Base-by-base conservation (phyloP, 371 early-diverging fungal genomes). In the Mortierella sp. region DNA sequence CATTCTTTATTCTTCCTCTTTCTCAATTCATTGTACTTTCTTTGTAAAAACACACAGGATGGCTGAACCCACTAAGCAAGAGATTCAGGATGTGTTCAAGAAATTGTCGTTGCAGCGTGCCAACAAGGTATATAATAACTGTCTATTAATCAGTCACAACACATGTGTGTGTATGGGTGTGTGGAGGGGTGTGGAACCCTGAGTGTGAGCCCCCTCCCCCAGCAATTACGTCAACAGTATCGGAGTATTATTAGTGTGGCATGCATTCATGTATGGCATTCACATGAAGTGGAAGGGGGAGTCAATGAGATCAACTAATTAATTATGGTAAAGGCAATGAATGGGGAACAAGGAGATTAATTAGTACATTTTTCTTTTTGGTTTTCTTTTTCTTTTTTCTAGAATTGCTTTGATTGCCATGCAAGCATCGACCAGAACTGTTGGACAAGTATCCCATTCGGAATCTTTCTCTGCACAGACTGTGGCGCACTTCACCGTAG, bases 331-430 rank as follows among this genome's bases (percentile, higher is more conserved):
- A 28, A 28, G 28, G 28, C 28, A 28, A 28, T 28, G 28, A 28
- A 28, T 28, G 28, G 28, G 28, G 28, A 28, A 28, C 1, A 28
- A 2, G 28, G 28, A 28, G 28, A 21, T 53, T 53, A 21, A 53
- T 53, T 53, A 21, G 28, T 28, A 28, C 28, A 28, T 28, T 28
- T n/a, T 16, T n/a, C n/a, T n/a, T n/a, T n/a, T n/a, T n/a, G n/a
- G n/a, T n/a, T n/a, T n/a, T n/a, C n/a, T n/a, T n/a, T n/a, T n/a
- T n/a, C n/a, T n/a, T n/a, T 48, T 22, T 52, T 28, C 5, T 82
- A 96, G 94, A 86, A 87, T 32, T 99, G 99, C 90, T 97, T 98
- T 84, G 99, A 99, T 86, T 99, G 99, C 84, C 90, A 91, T 58
- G 94, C 94, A 64, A 96, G 96, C 64, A 78, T 78, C 40, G 84